These are phyloP conservation scores for Metschnikowia bowlesiae DNA, from an alignment of 805 yeast genomes.

Conservation along the genomic window DNA sequence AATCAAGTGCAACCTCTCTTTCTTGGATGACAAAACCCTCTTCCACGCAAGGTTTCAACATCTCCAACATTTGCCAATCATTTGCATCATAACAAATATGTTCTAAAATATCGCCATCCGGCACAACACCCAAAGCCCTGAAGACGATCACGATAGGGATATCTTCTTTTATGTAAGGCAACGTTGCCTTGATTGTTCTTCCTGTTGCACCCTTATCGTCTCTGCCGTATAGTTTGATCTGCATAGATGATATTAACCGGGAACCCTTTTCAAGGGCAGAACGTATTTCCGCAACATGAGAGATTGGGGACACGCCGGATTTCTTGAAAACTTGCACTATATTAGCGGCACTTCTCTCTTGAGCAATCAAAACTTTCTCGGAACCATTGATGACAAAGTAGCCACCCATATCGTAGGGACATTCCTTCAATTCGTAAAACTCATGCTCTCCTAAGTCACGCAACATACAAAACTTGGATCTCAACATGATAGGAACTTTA, in stretches of 20 bases:
- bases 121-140: conserved; percentile 96
- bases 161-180: conserved; percentile 95
- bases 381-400: conserved; percentile 97
- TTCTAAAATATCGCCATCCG: conserved; percentile 97
- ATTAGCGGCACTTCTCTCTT: conserved; percentile 97
- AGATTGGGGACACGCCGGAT: conserved; percentile 94
- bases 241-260: conserved; percentile 87
- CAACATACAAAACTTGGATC: conserved; percentile 93
- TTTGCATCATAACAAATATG: conserved; percentile 96
- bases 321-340: conserved; percentile 98
- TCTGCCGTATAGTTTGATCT: conserved; percentile 85
- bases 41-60: conserved; percentile 98
- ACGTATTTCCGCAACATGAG: conserved; percentile 94
- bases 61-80: conserved; percentile 99
- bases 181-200: conserved; percentile 88
- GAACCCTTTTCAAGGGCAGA: conserved; percentile 97
- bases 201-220: conserved; percentile 65
- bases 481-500: conserved; percentile 95
- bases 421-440: conserved; percentile 91
- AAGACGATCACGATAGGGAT: conserved; percentile 96
- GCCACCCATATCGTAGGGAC: conserved; percentile 99
- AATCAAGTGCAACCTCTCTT: conserved; percentile 95
- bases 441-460: conserved; percentile 89
- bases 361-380: conserved; percentile 97
- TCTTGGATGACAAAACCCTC: conserved; percentile 98